A percentile compares a stretch with the other conserved stretches of the same genome.
Conservation (phyloP, 768 basidiomycete species). For the Phylloporus arenicola region DNA sequence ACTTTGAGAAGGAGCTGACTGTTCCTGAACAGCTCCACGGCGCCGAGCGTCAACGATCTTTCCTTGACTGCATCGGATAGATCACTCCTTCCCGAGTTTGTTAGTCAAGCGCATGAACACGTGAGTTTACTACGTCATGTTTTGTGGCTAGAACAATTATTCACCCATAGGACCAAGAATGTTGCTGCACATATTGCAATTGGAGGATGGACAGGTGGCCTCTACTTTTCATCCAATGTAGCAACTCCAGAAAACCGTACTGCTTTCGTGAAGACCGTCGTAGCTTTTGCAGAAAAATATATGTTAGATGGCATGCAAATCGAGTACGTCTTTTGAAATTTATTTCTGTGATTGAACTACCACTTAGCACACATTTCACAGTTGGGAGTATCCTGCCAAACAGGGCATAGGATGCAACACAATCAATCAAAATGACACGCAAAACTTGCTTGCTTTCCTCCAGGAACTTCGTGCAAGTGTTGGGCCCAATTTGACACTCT, state of each 20-base stretch:
- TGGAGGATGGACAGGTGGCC: slow-evolving; percentile 68
- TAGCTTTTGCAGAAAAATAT: slow-evolving; percentile 44
- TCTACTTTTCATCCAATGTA: slow-evolving; percentile 58
- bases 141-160: not conserved
- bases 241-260: slow-evolving; percentile 53
- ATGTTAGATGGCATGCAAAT: slow-evolving; percentile 50
- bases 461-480: slow-evolving; percentile 55
- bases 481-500: slow-evolving; percentile 52
- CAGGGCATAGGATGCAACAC: slow-evolving; percentile 69
- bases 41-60: slow-evolving; percentile 28
- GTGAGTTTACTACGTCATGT: slow-evolving; percentile 17
- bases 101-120: slow-evolving; percentile 37
- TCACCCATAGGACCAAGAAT: slow-evolving; percentile 31
- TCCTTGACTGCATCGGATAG: slow-evolving; percentile 41
- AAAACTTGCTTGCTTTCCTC: slow-evolving; percentile 76
- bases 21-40: slow-evolving; percentile 28
- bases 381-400: slow-evolving; percentile 81
- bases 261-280: slow-evolving; percentile 57
- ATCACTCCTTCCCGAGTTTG: slow-evolving; percentile 51
- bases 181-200: slow-evolving; percentile 56
- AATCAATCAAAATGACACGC: slow-evolving; percentile 50
- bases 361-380: slow-evolving; percentile 28
- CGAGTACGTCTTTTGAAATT: slow-evolving; percentile 18
- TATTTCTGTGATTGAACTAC: not conserved
- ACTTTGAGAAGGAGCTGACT: not conserved